These are phyloP conservation scores for Nothomitra cinnamomea DNA, from an alignment of 2,329 filamentous ascomycete species.

Conservation along the genomic window DNA sequence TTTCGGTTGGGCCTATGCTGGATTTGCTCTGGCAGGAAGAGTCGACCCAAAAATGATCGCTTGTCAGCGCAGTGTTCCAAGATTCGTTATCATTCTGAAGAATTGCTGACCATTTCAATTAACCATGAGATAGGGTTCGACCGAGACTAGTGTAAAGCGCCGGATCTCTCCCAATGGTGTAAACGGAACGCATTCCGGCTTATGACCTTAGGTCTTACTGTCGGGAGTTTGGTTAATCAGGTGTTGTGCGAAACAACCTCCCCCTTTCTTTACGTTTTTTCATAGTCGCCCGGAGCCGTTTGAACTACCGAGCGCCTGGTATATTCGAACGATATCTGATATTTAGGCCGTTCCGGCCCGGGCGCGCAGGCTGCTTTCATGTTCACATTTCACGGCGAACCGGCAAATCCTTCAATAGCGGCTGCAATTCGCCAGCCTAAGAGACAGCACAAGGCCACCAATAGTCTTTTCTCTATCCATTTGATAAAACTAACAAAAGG, in stretches of 20 bases:
- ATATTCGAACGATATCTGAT: constrained; percentile 1
- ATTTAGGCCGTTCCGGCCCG: background rate
- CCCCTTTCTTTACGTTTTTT: background rate
- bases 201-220: background rate
- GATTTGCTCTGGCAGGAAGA: background rate
- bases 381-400: background rate
- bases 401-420: background rate
- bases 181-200: background rate
- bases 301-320: background rate
- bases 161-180: background rate
- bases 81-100: background rate
- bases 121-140: background rate
- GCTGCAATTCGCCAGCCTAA: background rate
- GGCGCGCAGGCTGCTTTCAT: background rate
- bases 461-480: background rate
- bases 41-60: background rate
- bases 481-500: background rate
- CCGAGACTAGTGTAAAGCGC: constrained; percentile 1
- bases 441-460: background rate
- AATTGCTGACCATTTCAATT: constrained; percentile 1
- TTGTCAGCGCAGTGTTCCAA: background rate
- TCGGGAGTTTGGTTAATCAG: background rate
- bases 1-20: background rate
- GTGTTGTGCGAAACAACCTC: constrained; percentile 3
- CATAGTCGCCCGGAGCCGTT: background rate